Base-by-base conservation (phyloP, 805 yeast genomes). In the Candida xyloterini region DNA sequence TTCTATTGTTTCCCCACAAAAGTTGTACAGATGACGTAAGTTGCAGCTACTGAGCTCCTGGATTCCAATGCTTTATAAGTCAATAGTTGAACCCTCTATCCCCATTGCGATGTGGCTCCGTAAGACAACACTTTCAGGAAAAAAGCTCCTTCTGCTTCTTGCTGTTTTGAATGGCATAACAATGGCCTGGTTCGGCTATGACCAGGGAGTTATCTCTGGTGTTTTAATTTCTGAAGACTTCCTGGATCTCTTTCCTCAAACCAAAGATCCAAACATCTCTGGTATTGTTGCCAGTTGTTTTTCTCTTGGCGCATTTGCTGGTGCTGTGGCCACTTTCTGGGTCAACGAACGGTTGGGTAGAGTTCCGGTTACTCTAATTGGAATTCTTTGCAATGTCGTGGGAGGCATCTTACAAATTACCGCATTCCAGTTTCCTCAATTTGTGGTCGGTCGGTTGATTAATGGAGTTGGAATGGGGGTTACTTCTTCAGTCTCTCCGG, bases 121-220 rank as follows among this genome's bases (percentile, higher is more conserved):
- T 6, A 32, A 32, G 15, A 32, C 28, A 14, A 32, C 27, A 7
- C 13, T 32, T 9, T 10, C 35, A 4, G 35, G 35, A 6, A 24
- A 22, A 23, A 32, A 32, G 9, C 28, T 32, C 5, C 22, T 32
- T 8, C 3, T 32, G 5, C 28, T 22, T 14, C 35, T 32, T 14
- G 35, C 28, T 15, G 28, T 32, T 13, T 25, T 32, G 7, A 32
- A 32, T 16, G 35, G 35, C 23, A 15, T 32, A 5, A 32, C 35
- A 3, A 32, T 32, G 35, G 35, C 35, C 13, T 32, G 35, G 35
- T 32, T 40, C 35, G 70, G 70, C 16, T 71, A 70, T 42, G 75
- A 71, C 47, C 76, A 71, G 52, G 76, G 76, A 46, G 66, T 71
- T 45, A 69, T 70, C 71, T 65, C 71, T 24, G 63, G 66, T 38